These are phyloP conservation scores for Ascoidea asiatica DNA, from an alignment of 805 yeast genomes.

Conservation along the genomic window DNA sequence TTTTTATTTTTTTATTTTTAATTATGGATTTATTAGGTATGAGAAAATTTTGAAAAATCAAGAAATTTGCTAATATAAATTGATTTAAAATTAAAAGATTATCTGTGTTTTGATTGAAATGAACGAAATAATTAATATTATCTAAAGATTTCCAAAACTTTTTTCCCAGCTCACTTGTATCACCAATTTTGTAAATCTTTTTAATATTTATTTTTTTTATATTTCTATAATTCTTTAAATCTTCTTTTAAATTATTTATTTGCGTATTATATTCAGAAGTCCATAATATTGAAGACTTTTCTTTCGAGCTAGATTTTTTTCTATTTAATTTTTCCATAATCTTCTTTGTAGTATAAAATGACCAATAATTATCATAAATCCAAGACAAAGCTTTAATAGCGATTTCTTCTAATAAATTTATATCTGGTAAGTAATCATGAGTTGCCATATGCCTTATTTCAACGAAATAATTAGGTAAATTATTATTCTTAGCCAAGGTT, in stretches of 20 bases:
- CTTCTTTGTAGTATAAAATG: constrained; percentile 8
- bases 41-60: constrained; percentile 21
- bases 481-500: constrained; percentile 51
- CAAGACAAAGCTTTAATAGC: constrained; percentile 54
- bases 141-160: constrained; percentile 22
- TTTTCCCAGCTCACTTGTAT: constrained; percentile 25
- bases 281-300: constrained; percentile 12
- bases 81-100: constrained; percentile 9
- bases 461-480: constrained; percentile 71
- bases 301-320: constrained; percentile 6
- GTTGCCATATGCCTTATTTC: constrained; percentile 86
- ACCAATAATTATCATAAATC: constrained; percentile 71
- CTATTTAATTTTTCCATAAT: constrained; percentile 5
- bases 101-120: constrained; percentile 17
- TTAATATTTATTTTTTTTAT: constrained; percentile 32
- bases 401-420: constrained; percentile 52
- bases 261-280: constrained; percentile 9
- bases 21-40: constrained; percentile 17
- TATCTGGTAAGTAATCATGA: constrained; percentile 70
- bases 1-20: too few relatives aligned
- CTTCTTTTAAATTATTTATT: constrained; percentile 16
- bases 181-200: constrained; percentile 26
- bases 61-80: constrained; percentile 14
- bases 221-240: constrained; percentile 34
- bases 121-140: constrained; percentile 4